These are phyloP conservation scores for Cercospora nicotianae DNA, from an alignment of 2,329 filamentous ascomycete species.

Conservation along the genomic window DNA sequence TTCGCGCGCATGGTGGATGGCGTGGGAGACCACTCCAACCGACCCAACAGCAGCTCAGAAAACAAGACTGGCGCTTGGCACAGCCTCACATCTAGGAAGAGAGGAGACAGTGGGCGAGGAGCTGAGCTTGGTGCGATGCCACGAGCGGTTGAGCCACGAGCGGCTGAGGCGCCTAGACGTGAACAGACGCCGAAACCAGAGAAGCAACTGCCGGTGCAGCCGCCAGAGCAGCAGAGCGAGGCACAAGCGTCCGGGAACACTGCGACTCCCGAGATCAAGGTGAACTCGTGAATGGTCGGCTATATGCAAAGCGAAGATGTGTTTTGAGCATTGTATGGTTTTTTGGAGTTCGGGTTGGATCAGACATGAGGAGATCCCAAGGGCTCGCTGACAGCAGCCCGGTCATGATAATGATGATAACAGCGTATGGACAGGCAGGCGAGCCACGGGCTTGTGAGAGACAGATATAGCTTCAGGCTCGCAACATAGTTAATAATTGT, in stretches of 20 bases:
- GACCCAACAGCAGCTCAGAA: constrained; percentile 17
- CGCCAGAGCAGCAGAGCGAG: constrained; percentile 11
- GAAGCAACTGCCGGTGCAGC: constrained; percentile 19
- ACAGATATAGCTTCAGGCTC: neutral
- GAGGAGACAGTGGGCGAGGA: constrained; percentile 68
- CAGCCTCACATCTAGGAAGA: constrained; percentile 69
- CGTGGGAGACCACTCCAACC: constrained; percentile 36
- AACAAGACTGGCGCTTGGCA: constrained; percentile 28
- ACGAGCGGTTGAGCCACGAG: constrained; percentile 7
- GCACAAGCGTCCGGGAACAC: constrained; percentile 24
- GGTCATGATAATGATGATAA: constrained; percentile 2
- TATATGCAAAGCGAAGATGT: neutral
- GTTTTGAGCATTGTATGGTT: neutral
- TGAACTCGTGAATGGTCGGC: constrained; percentile 27
- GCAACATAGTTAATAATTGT: constrained; percentile 1
- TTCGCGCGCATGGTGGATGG: constrained; percentile 76
- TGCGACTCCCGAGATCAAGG: constrained; percentile 30
- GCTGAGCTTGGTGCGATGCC: constrained; percentile 68
- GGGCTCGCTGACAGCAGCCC: neutral
- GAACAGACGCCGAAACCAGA: constrained; percentile 34
- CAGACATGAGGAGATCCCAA: neutral
- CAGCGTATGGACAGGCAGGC: neutral
- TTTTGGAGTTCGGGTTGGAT: constrained; percentile 2
- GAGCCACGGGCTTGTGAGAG: neutral
- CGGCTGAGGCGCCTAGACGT: constrained; percentile 46